Evolutionary conservation across 73 alveolate species (phyloP).

Genomic region (Stentor roeselii): DNA sequence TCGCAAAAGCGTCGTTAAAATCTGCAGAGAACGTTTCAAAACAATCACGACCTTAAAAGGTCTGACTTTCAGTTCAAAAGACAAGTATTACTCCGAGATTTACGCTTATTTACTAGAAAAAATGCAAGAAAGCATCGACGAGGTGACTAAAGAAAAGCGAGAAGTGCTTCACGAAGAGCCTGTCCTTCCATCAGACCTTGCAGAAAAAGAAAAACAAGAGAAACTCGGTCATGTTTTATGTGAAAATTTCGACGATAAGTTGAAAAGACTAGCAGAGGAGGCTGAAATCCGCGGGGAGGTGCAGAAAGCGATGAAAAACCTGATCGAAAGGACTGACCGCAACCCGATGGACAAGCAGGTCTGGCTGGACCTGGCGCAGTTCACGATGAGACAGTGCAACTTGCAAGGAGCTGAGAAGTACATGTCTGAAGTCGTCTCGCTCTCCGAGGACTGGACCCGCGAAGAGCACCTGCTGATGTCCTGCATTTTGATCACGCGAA

Average conservation of each 20-base stretch:
- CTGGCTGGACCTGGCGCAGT: constrained; percentile 59
- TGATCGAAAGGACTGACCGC: constrained; percentile 53
- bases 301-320: constrained; percentile 72
- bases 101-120: constrained; percentile 88
- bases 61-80: constrained; percentile 76
- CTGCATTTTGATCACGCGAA: constrained; percentile 43
- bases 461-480: constrained; percentile 42
- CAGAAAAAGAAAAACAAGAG: constrained; percentile 76
- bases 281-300: constrained; percentile 76
- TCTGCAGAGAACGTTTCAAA: constrained; percentile 88
- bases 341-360: constrained; percentile 65
- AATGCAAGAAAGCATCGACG: constrained; percentile 74
- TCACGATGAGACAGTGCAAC: constrained; percentile 59
- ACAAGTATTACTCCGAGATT: constrained; percentile 88
- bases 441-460: constrained; percentile 33
- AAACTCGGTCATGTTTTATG: constrained; percentile 51
- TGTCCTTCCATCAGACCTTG: constrained; percentile 59
- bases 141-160: constrained; percentile 64
- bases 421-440: constrained; percentile 62
- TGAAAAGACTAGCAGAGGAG: constrained; percentile 84
- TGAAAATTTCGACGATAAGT: constrained; percentile 80
- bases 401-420: constrained; percentile 65
- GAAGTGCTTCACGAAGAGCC: constrained; percentile 91
- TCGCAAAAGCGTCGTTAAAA: constrained; percentile 93
- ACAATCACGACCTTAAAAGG: constrained; percentile 90